Conservation (phyloP, 2,329 filamentous ascomycete genomes). For the Pestalotiopsis fici region DNA sequence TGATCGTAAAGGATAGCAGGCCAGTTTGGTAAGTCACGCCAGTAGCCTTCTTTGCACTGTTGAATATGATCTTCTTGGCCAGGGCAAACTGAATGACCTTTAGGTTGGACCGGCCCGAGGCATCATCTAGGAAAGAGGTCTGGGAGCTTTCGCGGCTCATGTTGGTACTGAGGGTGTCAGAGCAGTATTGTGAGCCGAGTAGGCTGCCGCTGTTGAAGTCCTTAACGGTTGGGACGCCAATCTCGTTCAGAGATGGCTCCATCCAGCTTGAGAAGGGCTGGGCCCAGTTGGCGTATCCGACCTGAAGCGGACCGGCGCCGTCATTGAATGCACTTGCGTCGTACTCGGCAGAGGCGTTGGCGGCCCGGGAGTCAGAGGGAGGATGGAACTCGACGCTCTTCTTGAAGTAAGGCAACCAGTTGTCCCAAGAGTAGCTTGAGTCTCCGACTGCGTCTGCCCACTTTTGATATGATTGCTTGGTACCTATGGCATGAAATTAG, state of each 20-base stretch:
- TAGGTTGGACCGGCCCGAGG: slow-evolving; percentile 13
- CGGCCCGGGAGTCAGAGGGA: slow-evolving; percentile 19
- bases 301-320: slow-evolving; percentile 36
- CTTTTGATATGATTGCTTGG: slow-evolving; percentile 22
- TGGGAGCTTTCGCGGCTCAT: slow-evolving; percentile 15
- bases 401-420: slow-evolving; percentile 23
- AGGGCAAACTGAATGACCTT: slow-evolving; percentile 31
- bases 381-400: slow-evolving; percentile 25
- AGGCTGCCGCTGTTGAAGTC: slow-evolving; percentile 44
- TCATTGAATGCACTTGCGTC: slow-evolving; percentile 29
- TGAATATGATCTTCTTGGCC: slow-evolving; percentile 46
- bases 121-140: slow-evolving; percentile 6
- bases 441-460: slow-evolving; percentile 25
- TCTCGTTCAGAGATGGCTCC: slow-evolving; percentile 34
- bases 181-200: slow-evolving; percentile 34
- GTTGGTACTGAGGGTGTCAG: slow-evolving; percentile 24
- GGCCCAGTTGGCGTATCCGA: slow-evolving; percentile 41
- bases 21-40: slow-evolving; percentile 21
- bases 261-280: slow-evolving; percentile 40
- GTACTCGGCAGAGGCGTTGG: slow-evolving; percentile 27
- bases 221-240: slow-evolving; percentile 35
- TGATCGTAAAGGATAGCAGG: slow-evolving; percentile 18
- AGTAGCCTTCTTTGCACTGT: slow-evolving; percentile 32
- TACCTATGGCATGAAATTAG: slow-evolving; percentile 12
- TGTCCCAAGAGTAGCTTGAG: slow-evolving; percentile 23